Base-by-base conservation (phyloP, 1,284 basidiomycete genomes). In the Meira miltonrushii region DNA sequence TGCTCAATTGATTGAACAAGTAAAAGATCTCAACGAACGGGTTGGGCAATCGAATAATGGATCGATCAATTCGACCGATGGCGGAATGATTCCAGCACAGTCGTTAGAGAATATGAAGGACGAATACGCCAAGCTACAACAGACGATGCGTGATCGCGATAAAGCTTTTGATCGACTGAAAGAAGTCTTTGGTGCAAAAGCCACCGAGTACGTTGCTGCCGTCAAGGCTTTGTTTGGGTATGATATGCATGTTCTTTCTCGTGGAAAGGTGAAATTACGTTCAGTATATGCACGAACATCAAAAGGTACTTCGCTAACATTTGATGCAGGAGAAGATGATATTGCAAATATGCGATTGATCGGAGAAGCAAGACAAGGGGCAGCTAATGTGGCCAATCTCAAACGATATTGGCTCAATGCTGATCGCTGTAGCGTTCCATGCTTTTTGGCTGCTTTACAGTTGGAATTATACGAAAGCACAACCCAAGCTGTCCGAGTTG, bases 1-100 rank as follows among this genome's bases (percentile, higher is more conserved):
- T 71, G 83, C 84, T 49, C 87, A 86, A 1, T 79, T 92, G 8
- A 61, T 83, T 6, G 71, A 71, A 6, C 67, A 79, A 5, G 58
- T 82, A 0, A 71, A 70, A 38, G 75, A 75, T 23, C 55, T 77
- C 0, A 46, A 33, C n/a, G 21, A 48, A 17, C 54, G 39, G 3
- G 39, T 37, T 23, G 21, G n/a, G 2, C 39, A 39, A 15, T n/a
- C 15, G 15, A 54, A 38, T 41, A 33, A 54, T 10, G 54, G 6
- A 12, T 39, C n/a, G 9, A 17, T 11, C 12, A 11, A 13, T 11
- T n/a, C n/a, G 13, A 25, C 7, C 7, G 19, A 17, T 15, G 33
- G 43, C 23, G 50, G 50, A 53, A 39, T 53, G 38, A 25, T 53
- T 21, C 50, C 50, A 33, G 50, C 23, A 2, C 50, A 53, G 37